Evolutionary conservation across 495 filamentous ascomycete species (phyloP).

Genomic region (Sabuloglossum arenarium): DNA sequence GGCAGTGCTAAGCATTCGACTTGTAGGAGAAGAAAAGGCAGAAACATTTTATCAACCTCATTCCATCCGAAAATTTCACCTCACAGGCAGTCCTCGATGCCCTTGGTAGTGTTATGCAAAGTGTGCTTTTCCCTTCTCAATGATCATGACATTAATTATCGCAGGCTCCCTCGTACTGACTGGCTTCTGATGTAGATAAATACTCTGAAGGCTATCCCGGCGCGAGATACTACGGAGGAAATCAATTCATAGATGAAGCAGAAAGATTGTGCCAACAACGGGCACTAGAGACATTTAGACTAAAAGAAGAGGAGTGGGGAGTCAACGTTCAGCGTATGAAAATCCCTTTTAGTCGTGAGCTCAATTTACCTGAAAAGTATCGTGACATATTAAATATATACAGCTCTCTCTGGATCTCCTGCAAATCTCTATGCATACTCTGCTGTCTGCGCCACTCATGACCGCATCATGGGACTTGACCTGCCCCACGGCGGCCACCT

Average conservation of each 20-base stretch:
- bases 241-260: slow-evolving; percentile 82
- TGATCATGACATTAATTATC: neutral
- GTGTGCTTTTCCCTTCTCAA: slow-evolving; percentile 24
- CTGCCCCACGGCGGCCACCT: slow-evolving; percentile 92
- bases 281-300: slow-evolving; percentile 66
- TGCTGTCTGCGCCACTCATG: slow-evolving; percentile 75
- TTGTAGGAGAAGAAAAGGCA: slow-evolving; percentile 82
- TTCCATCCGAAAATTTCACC: slow-evolving; percentile 97
- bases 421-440: slow-evolving; percentile 95
- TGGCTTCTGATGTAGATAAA: slow-evolving; percentile 39
- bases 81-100: slow-evolving; percentile 94
- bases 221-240: slow-evolving; percentile 91
- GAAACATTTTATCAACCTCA: slow-evolving; percentile 96
- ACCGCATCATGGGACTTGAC: slow-evolving; percentile 92
- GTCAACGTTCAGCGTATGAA: slow-evolving; percentile 81
- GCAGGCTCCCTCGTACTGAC: neutral
- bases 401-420: slow-evolving; percentile 85
- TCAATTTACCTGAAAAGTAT: neutral
- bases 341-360: neutral
- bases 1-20: neutral
- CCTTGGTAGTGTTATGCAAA: slow-evolving; percentile 96
- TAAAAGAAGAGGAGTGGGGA: slow-evolving; percentile 79
- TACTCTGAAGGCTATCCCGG: slow-evolving; percentile 98
- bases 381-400: neutral
- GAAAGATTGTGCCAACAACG: slow-evolving; percentile 78